A percentile compares a stretch with the other conserved stretches of the same genome.
These are phyloP conservation scores for Diplodia mutila DNA, from an alignment of 2,329 filamentous ascomycete genomes.

Conservation along the genomic window DNA sequence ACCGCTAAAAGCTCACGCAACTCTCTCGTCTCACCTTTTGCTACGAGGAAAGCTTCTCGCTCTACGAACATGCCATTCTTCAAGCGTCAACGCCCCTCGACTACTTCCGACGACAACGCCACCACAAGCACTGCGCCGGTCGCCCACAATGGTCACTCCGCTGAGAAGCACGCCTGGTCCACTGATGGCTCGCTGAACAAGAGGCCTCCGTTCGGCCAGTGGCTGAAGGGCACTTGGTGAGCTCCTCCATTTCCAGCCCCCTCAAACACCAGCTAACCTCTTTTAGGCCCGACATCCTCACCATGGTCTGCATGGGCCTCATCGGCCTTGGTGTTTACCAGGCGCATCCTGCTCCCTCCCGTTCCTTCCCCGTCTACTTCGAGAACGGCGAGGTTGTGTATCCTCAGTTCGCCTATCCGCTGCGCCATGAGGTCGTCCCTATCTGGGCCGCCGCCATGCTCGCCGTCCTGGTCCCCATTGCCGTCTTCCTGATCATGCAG, in stretches of 20 bases:
- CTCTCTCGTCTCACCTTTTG: not conserved
- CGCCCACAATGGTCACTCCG: slow-evolving; percentile 28
- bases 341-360: slow-evolving; percentile 66
- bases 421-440: slow-evolving; percentile 68
- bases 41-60: no score
- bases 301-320: slow-evolving; percentile 68
- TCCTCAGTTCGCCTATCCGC: slow-evolving; percentile 71
- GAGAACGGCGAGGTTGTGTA: slow-evolving; percentile 70
- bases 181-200: slow-evolving; percentile 12
- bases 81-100: slow-evolving; percentile 38
- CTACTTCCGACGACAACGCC: slow-evolving; percentile 40
- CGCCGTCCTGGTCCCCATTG: slow-evolving; percentile 66
- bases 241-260: not conserved
- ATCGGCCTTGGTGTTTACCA: slow-evolving; percentile 71
- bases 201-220: slow-evolving; percentile 67
- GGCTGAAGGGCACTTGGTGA: slow-evolving; percentile 66
- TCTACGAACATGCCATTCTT: slow-evolving; percentile 42
- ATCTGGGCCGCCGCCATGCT: slow-evolving; percentile 72
- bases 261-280: not conserved
- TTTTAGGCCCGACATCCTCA: slow-evolving; percentile 62
- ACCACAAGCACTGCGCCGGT: slow-evolving; percentile 38
- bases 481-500: slow-evolving; percentile 67
- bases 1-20: not conserved
- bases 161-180: slow-evolving; percentile 2
- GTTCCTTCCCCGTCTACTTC: slow-evolving; percentile 72